These are phyloP conservation scores for Hirsutella thompsonii DNA, from an alignment of 2,329 filamentous ascomycete genomes.

Conservation along the genomic window DNA sequence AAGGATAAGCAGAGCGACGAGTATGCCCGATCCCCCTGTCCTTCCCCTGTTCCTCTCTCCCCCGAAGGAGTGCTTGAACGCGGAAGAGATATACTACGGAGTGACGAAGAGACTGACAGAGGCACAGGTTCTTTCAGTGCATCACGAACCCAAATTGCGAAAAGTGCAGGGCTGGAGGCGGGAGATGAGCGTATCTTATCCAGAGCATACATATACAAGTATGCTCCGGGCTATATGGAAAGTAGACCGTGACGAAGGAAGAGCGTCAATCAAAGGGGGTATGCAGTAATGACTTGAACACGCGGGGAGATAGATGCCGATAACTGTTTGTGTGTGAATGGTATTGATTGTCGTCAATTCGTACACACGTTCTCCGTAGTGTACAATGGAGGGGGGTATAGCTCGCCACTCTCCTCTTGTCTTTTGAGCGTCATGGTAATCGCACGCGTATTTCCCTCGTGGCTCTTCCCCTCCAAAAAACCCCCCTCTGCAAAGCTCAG, in stretches of 20 bases:
- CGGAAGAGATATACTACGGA: background rate
- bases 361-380: constrained; percentile 4
- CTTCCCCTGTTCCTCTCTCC: background rate
- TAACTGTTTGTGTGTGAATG: background rate
- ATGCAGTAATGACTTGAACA: too few species aligned
- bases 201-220: too few species aligned
- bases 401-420: constrained; percentile 8
- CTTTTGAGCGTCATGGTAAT: background rate
- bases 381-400: constrained; percentile 1
- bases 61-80: too few species aligned
- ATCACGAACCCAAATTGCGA: background rate
- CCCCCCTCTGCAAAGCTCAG: background rate
- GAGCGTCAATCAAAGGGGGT: too few species aligned
- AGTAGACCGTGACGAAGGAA: too few species aligned
- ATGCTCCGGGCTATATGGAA: too few species aligned
- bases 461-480: too few species aligned
- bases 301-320: too few species aligned
- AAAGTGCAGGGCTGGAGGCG: background rate
- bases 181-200: background rate
- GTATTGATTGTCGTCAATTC: constrained; percentile 4
- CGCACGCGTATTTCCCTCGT: too few species aligned
- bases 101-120: background rate
- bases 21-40: background rate
- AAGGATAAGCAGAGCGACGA: background rate
- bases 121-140: constrained; percentile 1